Base-by-base conservation (phyloP, 2,329 filamentous ascomycete species). In the Tolypocladium paradoxum region DNA sequence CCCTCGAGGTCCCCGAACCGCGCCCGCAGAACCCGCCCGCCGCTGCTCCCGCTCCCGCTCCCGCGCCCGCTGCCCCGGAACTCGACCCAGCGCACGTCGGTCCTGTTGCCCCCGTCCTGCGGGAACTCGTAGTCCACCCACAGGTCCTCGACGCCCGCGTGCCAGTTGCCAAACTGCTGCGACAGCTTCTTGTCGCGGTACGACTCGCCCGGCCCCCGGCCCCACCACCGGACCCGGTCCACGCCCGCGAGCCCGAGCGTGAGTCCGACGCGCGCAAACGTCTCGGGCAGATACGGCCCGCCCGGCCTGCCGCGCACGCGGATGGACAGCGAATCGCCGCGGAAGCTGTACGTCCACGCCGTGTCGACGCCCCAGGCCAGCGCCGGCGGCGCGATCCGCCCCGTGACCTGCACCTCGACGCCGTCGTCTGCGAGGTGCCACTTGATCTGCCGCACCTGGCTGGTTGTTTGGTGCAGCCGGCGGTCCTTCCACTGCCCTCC, bases 161-260 rank as follows among this genome's bases (percentile, higher is more conserved):
- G 69, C 68, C 74, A 83, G 49, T 75, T 77, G 7, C 81, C 83
- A 4, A 85, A 67, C 1, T 68, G 65, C 62, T 87, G 83, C 4
- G 79, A 76, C 14, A 73, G 63, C 64, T 86, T 85, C 70, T 78
- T 84, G 68, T 89, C 85, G 18, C 71, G 69, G 69, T 88, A 89
- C 12, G 75, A 79, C 64, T 87, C 83, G 2, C 81, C 81, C 0
- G 82, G 82, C 0, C 85, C 85, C 4, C 81, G 78, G 6, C 85
- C 84, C 60, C 82, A 87, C 84, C 84, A 89, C n/a, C 69, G 65
- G 0, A 73, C 75, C 5, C 62, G 59, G 5, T 68, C 62, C 27
- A 74, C 65, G 20, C 58, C 69, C 48, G 48, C 66, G 58, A 70
- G 71, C 14, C 67, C 76, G 58, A 69, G 74, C n/a, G 65, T 79